Evolutionary conservation across 2,329 filamentous ascomycete species (phyloP).

Genomic region (Ascosphaera aggregata): DNA sequence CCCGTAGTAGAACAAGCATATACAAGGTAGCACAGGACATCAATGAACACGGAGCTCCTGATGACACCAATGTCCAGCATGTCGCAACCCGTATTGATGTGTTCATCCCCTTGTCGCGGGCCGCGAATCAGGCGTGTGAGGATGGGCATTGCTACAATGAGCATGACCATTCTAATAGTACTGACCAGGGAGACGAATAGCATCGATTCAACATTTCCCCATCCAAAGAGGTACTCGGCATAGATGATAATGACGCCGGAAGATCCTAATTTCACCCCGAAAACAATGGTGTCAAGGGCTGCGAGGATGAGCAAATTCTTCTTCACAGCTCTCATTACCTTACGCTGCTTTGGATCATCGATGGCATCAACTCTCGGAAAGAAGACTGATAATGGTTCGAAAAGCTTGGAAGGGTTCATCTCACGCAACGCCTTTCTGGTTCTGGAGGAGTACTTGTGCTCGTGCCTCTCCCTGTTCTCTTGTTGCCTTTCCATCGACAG

Average conservation of each 20-base stretch:
- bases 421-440: constrained; percentile 11
- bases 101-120: constrained; percentile 8
- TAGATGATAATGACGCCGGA: constrained; percentile 72
- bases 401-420: constrained; percentile 36
- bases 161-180: constrained; percentile 46
- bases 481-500: constrained; percentile 49
- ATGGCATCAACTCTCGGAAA: too few species aligned
- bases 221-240: constrained; percentile 53
- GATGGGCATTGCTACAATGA: constrained; percentile 52
- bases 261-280: constrained; percentile 59
- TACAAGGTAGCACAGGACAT: constrained; percentile 51
- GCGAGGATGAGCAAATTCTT: constrained; percentile 62
- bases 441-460: constrained; percentile 12
- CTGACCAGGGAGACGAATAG: constrained; percentile 65
- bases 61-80: constrained; percentile 55
- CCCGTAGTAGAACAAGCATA: constrained; percentile 44
- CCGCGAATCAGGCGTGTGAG: constrained; percentile 52
- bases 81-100: constrained; percentile 47
- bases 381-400: constrained; percentile 56
- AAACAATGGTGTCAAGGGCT: constrained; percentile 55
- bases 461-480: constrained; percentile 45
- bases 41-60: constrained; percentile 49
- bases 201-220: constrained; percentile 61
- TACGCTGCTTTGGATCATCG: too few species aligned
- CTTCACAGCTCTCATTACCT: constrained; percentile 19